phyloP scores from a whole-genome alignment of 2,329 filamentous ascomycete species.

The Aureobasidium melanogenum region DNA sequence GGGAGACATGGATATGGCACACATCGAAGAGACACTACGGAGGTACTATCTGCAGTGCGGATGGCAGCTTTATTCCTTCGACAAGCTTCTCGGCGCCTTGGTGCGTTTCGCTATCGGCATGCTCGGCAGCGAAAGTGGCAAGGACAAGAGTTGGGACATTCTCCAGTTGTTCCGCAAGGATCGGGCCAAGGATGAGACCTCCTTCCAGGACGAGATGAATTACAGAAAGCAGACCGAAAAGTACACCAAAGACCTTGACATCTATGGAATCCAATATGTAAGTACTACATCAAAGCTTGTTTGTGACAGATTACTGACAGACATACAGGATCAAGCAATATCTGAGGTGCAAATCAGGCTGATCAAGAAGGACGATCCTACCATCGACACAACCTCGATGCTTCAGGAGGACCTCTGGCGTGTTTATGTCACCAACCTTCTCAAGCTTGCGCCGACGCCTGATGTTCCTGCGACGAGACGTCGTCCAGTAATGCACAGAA shows the following conservation, averaged over 20 bases:
- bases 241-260: constrained; percentile 82
- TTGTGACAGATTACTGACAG: constrained; percentile 20
- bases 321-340: constrained; percentile 52
- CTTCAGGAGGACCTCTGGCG: constrained; percentile 64
- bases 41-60: constrained; percentile 86
- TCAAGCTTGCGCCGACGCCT: constrained; percentile 73
- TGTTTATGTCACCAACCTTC: constrained; percentile 90
- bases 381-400: constrained; percentile 65
- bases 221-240: constrained; percentile 89
- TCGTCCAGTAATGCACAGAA: constrained; percentile 31
- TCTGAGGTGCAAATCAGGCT: constrained; percentile 67
- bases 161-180: constrained; percentile 78
- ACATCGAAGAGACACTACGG: constrained; percentile 83
- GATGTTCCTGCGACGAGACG: constrained; percentile 23
- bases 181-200: constrained; percentile 74
- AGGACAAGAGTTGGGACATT: constrained; percentile 90
- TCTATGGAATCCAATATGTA: constrained; percentile 87
- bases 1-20: constrained; percentile 63
- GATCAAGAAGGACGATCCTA: constrained; percentile 76
- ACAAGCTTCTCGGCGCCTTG: constrained; percentile 75
- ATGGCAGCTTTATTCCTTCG: constrained; percentile 89
- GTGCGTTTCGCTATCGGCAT: constrained; percentile 75
- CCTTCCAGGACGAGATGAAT: constrained; percentile 80
- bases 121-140: constrained; percentile 70
- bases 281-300: constrained; percentile 32